Evolutionary conservation across 768 basidiomycete species (phyloP), one percentile per base, ranked within the genome.

Genomic region (Calocybe cyanea): DNA sequence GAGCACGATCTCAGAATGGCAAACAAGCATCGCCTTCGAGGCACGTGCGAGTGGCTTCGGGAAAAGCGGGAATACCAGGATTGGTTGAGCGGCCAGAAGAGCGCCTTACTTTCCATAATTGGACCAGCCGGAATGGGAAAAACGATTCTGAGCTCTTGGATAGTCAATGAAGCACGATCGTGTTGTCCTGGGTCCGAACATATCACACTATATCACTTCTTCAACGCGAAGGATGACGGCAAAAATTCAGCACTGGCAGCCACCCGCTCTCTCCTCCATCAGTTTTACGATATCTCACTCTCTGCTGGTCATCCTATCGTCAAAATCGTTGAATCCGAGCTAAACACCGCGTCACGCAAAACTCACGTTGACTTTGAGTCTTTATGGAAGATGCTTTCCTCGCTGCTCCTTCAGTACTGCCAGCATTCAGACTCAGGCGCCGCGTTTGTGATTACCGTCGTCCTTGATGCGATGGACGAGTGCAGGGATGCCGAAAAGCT

Each of bases 211-310:
- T 45, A 45, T 20, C 44, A 45, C 21, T 45, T 45, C 24, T 45
- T 45, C 37, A 45, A 45, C 35, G 44, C 34, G n/a, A 38, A 4
- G n/a, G 36, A 45, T 31, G 44, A 45, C 19, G 38, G 36, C 44
- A 45, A 45, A 28, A 35, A 36, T 14, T 25, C 35, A 7, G 35
- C 44, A 7, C 20, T 45, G 17, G 35, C 44, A 19, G 37, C 44
- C 14, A 23, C 38, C 9, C 15, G 44, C n/a, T 45, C 44, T 5
- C 37, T 45, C 13, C 10, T 38, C 10, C 24, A 45, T 13, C 44
- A 45, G 35, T 17, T 45, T 4, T 38, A 45, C 23, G 37, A 38
- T 25, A 17, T 37, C 19, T 18, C 38, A 10, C n/a, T 17, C 2
- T 11, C 14, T 17, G 8, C 23, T 4, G 28, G 38, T 3, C 23